Evolutionary conservation across 2,329 filamentous ascomycete genomes (phyloP).

Genomic region (Hypoxylon sp.): DNA sequence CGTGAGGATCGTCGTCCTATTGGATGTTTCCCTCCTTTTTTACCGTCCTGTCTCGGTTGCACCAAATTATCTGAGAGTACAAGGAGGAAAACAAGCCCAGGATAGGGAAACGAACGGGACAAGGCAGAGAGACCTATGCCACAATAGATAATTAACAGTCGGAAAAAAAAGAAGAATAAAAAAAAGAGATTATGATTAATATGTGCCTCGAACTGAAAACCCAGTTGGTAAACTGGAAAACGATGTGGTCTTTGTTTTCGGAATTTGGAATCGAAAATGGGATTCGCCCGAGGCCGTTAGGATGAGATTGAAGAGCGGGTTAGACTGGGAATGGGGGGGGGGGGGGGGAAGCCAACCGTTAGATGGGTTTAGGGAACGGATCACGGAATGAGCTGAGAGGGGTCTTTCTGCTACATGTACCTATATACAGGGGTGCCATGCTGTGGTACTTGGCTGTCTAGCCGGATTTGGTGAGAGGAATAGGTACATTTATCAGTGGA

Average conservation of each 20-base stretch:
- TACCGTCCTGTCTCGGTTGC: conserved; percentile 24
- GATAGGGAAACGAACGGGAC: conserved; percentile 22
- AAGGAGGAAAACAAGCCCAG: conserved; percentile 24
- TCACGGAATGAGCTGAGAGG: conserved; percentile 35
- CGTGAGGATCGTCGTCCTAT: conserved; percentile 26
- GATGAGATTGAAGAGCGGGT: conserved; percentile 1
- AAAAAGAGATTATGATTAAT: conserved; percentile 18
- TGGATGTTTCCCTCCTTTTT: conserved; percentile 32
- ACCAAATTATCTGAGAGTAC: conserved; percentile 19
- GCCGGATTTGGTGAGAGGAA: conserved; percentile 3
- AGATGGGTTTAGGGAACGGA: conserved; percentile 25
- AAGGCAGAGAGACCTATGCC: conserved; percentile 30
- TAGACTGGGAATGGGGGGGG: conserved; percentile 23
- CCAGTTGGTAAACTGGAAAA: conserved; percentile 9
- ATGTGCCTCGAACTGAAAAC: conserved; percentile 24
- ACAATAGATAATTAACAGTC: conserved; percentile 20
- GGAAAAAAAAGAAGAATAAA: conserved; percentile 4
- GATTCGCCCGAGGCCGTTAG: conserved; percentile 26
- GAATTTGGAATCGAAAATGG: conserved; percentile 21
- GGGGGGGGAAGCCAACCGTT: conserved; percentile 18
- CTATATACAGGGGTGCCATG: conserved; percentile 8
- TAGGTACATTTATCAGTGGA: conserved; percentile 3
- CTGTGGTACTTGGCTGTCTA: conserved; percentile 14
- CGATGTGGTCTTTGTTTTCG: conserved; percentile 9
- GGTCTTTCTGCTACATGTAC: conserved; percentile 11